Conservation (phyloP, 257 asterid genomes). For the Solanum pinnatisectum region DNA sequence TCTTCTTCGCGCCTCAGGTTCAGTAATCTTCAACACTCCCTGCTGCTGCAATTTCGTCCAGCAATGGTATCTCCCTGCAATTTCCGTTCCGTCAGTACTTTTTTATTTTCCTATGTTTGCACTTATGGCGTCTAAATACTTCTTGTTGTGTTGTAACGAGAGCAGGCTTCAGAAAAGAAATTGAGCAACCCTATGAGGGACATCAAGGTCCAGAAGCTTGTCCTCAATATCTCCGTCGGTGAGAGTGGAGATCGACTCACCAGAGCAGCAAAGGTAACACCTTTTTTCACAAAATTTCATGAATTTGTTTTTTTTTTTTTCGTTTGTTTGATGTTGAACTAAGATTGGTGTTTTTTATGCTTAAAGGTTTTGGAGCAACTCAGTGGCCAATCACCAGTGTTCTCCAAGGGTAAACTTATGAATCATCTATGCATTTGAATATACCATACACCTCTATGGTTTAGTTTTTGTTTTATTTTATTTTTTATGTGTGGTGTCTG, state of each 20-base stretch:
- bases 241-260: constrained; percentile 66
- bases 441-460: not conserved
- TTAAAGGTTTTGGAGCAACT: constrained; percentile 50
- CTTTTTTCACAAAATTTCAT: not conserved
- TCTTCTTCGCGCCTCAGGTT: not conserved
- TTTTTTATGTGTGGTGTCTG: too few relatives aligned
- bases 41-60: not conserved
- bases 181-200: constrained; percentile 49
- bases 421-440: not conserved
- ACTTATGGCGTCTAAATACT: not conserved
- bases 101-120: not conserved
- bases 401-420: constrained; percentile 36
- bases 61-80: not conserved
- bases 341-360: not conserved
- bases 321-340: not conserved
- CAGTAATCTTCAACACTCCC: not conserved
- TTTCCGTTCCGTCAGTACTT: not conserved
- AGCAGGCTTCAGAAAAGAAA: constrained; percentile 52
- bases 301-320: not conserved
- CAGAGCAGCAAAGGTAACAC: constrained; percentile 37
- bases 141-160: not conserved
- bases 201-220: constrained; percentile 56
- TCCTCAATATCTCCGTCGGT: constrained; percentile 55
- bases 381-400: constrained; percentile 48
- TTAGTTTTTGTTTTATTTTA: too few relatives aligned